phyloP scores from a whole-genome alignment of 345 rosid species.

The Brassica nigra region DNA sequence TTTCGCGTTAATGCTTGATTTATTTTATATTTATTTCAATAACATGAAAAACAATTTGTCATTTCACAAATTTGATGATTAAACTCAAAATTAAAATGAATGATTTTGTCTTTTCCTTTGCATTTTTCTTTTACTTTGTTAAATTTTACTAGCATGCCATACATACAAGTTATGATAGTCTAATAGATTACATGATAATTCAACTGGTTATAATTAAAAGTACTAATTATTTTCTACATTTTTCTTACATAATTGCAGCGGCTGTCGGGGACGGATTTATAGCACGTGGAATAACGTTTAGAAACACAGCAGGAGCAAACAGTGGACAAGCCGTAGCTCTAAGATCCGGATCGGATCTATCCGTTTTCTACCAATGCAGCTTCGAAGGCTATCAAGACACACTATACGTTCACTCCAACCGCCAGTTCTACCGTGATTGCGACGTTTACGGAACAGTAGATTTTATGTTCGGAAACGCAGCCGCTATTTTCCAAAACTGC shows the following conservation, averaged over 20 bases:
- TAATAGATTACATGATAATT: no score
- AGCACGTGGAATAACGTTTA: conserved; percentile 61
- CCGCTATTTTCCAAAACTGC: conserved; percentile 56
- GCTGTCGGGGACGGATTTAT: conserved; percentile 63
- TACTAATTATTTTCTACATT: not conserved
- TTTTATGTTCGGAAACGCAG: conserved; percentile 68
- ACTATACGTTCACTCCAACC: conserved; percentile 59
- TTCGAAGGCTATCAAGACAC: conserved; percentile 73
- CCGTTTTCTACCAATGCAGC: conserved; percentile 63
- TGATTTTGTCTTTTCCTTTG: no score
- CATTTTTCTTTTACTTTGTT: no score
- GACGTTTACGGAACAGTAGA: conserved; percentile 61
- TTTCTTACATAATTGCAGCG: conserved; percentile 43
- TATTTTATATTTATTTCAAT: no score
- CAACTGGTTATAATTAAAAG: not conserved
- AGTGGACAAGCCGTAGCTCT: conserved; percentile 73
- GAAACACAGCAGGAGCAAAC: conserved; percentile 67
- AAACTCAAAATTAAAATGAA: no score
- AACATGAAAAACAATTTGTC: no score
- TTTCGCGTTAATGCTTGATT: not conserved
- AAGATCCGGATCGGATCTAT: conserved; percentile 67
- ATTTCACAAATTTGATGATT: not conserved
- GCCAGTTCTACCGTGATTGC: conserved; percentile 69
- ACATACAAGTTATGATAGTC: no score
- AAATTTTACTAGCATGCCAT: no score